phyloP scores from a whole-genome alignment of 2,329 filamentous ascomycete species.

The Scedosporium aurantiacum region DNA sequence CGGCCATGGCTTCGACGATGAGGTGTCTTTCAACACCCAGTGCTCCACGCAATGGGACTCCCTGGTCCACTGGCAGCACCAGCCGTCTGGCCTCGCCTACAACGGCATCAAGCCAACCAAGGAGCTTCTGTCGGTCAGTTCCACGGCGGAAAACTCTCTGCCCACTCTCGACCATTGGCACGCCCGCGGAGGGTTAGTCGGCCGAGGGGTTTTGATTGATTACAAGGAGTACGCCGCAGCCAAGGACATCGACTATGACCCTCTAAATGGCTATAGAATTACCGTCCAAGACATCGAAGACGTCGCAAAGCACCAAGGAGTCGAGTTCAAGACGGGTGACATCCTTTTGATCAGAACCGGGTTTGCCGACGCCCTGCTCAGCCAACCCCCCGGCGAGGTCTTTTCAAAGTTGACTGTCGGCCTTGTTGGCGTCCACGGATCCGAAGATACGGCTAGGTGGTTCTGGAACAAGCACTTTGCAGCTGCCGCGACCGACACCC shows the following conservation, averaged over 20 bases:
- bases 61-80: conserved; percentile 26
- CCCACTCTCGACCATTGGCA: conserved; percentile 16
- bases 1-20: neutral
- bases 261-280: conserved; percentile 28
- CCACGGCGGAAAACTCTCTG: conserved; percentile 15
- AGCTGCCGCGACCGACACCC: neutral
- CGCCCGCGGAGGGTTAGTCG: conserved; percentile 12
- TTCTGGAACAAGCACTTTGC: conserved; percentile 6
- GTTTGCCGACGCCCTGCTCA: neutral
- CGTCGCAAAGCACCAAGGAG: conserved; percentile 26
- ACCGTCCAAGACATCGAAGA: conserved; percentile 17
- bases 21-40: conserved; percentile 2
- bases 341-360: conserved; percentile 36
- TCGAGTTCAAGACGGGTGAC: conserved; percentile 36
- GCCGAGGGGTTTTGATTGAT: conserved; percentile 40
- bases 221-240: conserved; percentile 31
- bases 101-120: conserved; percentile 13
- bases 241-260: conserved; percentile 24
- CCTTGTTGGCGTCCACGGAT: neutral
- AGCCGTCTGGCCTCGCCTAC: neutral
- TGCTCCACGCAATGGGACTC: conserved; percentile 4
- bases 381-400: neutral
- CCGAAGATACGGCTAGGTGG: conserved; percentile 1
- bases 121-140: conserved; percentile 16
- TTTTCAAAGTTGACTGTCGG: neutral